Conservation (phyloP, 202 grass and related monocot genomes). For the Brachypodium distachyon region DNA sequence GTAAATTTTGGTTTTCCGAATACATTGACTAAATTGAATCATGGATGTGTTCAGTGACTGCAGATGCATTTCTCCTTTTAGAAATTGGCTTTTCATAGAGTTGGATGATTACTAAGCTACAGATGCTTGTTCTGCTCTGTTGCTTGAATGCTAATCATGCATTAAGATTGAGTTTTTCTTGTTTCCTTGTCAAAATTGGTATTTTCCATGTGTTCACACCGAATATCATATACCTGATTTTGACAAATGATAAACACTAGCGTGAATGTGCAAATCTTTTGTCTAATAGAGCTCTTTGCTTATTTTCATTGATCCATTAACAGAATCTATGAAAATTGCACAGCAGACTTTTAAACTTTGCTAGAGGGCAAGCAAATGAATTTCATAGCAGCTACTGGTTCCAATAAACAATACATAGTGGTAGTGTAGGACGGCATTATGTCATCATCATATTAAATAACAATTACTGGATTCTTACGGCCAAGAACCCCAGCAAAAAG, state of each 20-base stretch:
- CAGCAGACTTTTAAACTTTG: not conserved
- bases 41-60: no score
- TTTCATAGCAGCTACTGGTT: not conserved
- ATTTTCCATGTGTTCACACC: not conserved
- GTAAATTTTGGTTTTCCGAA: no score
- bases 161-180: no score
- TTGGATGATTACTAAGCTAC: no score
- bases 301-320: not conserved
- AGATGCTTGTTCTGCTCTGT: no score
- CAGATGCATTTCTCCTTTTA: no score
- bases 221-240: not conserved
- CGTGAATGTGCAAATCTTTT: not conserved
- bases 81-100: no score
- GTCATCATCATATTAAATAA: not conserved
- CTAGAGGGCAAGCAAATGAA: not conserved
- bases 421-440: not conserved
- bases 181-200: not conserved
- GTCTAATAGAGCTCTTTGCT: not conserved
- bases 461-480: not conserved
- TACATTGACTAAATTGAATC: no score
- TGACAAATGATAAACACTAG: not conserved
- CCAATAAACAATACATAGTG: not conserved
- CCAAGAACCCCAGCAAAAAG: slow-evolving; percentile 21
- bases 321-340: not conserved
- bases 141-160: no score